Conservation (phyloP, 2,329 filamentous ascomycete species). For the Fusarium sp. region DNA sequence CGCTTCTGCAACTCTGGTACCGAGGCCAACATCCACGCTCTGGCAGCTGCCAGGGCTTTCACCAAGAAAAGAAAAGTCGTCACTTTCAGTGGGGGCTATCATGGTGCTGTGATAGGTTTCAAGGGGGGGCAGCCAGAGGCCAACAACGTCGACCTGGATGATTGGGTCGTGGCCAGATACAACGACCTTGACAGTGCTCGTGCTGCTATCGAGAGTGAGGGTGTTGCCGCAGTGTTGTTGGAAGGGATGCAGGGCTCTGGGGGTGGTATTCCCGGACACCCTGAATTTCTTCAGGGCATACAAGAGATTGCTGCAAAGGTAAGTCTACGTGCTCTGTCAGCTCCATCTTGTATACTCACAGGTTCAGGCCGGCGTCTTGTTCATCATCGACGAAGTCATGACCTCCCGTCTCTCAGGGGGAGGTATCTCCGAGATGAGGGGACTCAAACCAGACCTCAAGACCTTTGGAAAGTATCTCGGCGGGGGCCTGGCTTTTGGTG, state of each 20-base stretch:
- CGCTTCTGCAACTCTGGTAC: conserved; percentile 74
- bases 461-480: conserved; percentile 74
- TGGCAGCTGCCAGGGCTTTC: conserved; percentile 62
- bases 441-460: conserved; percentile 66
- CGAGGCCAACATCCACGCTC: conserved; percentile 69
- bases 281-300: conserved; percentile 62
- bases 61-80: conserved; percentile 58
- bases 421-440: conserved; percentile 57
- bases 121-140: conserved; percentile 45
- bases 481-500: conserved; percentile 72
- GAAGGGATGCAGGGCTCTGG: conserved; percentile 73
- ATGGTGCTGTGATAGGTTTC: conserved; percentile 52
- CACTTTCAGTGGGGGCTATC: conserved; percentile 58
- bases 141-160: conserved; percentile 59
- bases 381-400: conserved; percentile 79
- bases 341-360: neutral
- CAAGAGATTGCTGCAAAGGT: conserved; percentile 56
- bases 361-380: conserved; percentile 58
- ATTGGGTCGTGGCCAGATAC: conserved; percentile 69
- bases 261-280: conserved; percentile 62
- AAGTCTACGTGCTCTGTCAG: neutral
- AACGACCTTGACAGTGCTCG: conserved; percentile 64
- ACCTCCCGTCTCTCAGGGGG: conserved; percentile 65
- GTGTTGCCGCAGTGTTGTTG: conserved; percentile 70
- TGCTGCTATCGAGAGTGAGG: conserved; percentile 53